phyloP scores from a whole-genome alignment of 495 filamentous ascomycete genomes.

The Penicillium silybi region DNA sequence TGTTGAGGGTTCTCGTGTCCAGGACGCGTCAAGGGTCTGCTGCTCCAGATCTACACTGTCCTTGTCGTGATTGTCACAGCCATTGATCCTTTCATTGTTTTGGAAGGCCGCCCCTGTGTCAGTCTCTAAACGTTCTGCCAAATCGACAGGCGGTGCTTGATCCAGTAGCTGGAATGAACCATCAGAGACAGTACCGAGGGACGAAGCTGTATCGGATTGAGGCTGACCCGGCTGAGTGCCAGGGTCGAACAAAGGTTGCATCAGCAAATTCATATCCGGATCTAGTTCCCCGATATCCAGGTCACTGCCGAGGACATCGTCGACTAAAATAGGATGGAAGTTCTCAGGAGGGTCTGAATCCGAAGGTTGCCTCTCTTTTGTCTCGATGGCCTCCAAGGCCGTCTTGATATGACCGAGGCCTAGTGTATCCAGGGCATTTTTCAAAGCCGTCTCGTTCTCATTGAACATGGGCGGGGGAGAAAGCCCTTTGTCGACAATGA shows the following conservation, averaged over 20 bases:
- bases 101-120: not conserved
- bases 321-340: not conserved
- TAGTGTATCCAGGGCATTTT: not conserved
- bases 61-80: not conserved
- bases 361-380: not conserved
- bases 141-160: not conserved
- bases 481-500: constrained; percentile 1
- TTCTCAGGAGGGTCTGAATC: not conserved
- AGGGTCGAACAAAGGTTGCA: not conserved
- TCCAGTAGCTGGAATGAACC: not conserved
- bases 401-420: constrained; percentile 2
- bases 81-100: not conserved
- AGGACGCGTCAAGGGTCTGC: not conserved
- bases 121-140: not conserved
- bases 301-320: not conserved
- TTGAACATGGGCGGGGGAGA: constrained; percentile 5
- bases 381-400: constrained; percentile 2
- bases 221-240: not conserved
- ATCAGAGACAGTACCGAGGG: not conserved
- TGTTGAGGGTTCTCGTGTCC: not conserved
- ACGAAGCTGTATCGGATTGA: not conserved
- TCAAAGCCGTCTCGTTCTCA: constrained; percentile 5
- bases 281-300: not conserved
- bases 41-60: not conserved
- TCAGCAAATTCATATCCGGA: not conserved